Percentiles rank a stretch among this genome's conserved stretches.
Evolutionary conservation across 768 basidiomycete species (phyloP).

Genomic region (Mycena galopus): DNA sequence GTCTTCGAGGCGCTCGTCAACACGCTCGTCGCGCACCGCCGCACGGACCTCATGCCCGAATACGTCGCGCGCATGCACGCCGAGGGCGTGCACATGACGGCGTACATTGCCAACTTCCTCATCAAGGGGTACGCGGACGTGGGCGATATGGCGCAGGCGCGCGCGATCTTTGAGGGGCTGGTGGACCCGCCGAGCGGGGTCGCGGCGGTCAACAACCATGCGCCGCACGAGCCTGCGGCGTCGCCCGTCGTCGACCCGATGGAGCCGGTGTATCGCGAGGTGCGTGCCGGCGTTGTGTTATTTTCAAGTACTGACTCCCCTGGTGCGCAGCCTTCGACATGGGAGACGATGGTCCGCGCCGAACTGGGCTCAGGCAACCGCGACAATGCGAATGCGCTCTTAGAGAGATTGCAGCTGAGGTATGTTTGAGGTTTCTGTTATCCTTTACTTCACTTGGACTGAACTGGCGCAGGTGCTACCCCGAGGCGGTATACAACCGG

Average conservation of each 20-base stretch:
- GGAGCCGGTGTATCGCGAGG: constrained; percentile 87
- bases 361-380: constrained; percentile 87
- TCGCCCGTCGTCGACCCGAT: constrained; percentile 52
- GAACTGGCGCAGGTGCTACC: constrained; percentile 69
- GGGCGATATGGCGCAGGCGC: constrained; percentile 78
- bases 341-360: constrained; percentile 95
- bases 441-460: neutral
- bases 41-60: constrained; percentile 79
- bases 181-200: constrained; percentile 85
- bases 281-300: constrained; percentile 47
- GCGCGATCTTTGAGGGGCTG: constrained; percentile 84
- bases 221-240: constrained; percentile 68
- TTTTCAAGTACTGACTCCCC: constrained; percentile 8
- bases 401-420: constrained; percentile 82
- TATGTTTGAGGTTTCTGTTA: constrained; percentile 47
- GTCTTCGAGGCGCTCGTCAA: constrained; percentile 93
- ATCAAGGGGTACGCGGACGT: constrained; percentile 80
- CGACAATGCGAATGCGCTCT: constrained; percentile 74
- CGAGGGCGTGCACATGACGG: constrained; percentile 87
- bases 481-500: constrained; percentile 82
- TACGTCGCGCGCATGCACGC: constrained; percentile 74
- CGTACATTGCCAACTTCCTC: constrained; percentile 92
- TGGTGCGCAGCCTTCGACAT: constrained; percentile 80
- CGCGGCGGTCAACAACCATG: constrained; percentile 91
- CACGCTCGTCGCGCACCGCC: constrained; percentile 82